Base-by-base conservation (phyloP, 805 yeast genomes). In the Pichia heedii region DNA sequence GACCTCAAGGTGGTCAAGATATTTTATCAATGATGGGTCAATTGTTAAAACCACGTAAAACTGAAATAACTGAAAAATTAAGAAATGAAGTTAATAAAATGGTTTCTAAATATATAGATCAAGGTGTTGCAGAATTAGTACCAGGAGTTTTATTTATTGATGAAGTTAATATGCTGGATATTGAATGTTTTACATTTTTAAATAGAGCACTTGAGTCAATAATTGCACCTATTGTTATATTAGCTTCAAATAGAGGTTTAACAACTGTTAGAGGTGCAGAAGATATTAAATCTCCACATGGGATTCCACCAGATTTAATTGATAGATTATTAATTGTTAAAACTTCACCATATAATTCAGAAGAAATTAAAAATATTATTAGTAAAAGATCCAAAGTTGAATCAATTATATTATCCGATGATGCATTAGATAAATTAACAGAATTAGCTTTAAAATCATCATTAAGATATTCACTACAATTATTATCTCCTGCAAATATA, bases 61-160 rank as follows among this genome's bases (percentile, higher is more conserved):
- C 98, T 53, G 99, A 93, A 68, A 93, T 93, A 54, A 77, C 97
- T 51, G 77, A 93, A 18, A 97, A 93, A 63, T 88, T 93, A 24
- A 80, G 99, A 64, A 94, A 86, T 54, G 97, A 93, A 69, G 94
- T 93, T 61, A 93, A 93, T 68, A 81, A 89, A 36, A 89, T 93
- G 67, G 96, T 93, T 42, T 95, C 94, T 19, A 97, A 93, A 67
- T 93, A 97, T 95, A 87, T 84, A 57, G 97, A 93, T 67, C 97
- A 93, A 71, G 97, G 98, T 47, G 93, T 93, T 65, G 98, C 98
- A 11, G 94, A 90, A 62, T 87, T 93, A 51, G 87, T 87, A 35
- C 97, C 98, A 13, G 99, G 99, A 55, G 99, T 93, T 16, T 70
- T 93, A 55, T 93, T 93, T 65, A 93, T 93, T 54, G 99, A 93